These are phyloP conservation scores for Phytophthora macrochlamydospora DNA, from an alignment of 352 stramenopile genomes.

Conservation along the genomic window DNA sequence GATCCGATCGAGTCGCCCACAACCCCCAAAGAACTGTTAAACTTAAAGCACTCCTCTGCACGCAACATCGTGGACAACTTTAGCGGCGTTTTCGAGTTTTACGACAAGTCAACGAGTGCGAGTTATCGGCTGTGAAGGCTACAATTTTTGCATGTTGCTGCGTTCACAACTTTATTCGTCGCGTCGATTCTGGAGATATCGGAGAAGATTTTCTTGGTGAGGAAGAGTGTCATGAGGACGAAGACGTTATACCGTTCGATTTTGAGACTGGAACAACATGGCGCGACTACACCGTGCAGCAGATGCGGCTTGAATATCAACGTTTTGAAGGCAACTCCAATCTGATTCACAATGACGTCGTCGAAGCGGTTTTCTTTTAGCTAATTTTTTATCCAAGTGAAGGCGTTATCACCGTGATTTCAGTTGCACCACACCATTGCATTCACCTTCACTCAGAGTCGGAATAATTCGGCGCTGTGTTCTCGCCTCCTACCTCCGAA, in stretches of 20 bases:
- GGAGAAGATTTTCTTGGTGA: slow-evolving; percentile 4
- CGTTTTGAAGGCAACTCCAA: not conserved
- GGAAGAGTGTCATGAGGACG: not conserved
- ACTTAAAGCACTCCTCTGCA: slow-evolving; percentile 12
- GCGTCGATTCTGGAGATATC: slow-evolving; percentile 2
- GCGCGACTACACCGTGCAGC: not conserved
- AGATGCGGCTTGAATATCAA: not conserved
- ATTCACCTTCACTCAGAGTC: no score
- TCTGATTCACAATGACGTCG: not conserved
- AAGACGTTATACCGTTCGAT: not conserved
- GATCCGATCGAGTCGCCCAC: not conserved
- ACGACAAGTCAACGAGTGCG: slow-evolving; percentile 3
- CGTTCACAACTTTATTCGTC: slow-evolving; percentile 14
- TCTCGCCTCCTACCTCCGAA: not conserved
- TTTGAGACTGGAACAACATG: not conserved
- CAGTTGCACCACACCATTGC: not conserved
- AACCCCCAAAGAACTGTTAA: slow-evolving; percentile 24
- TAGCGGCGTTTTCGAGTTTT: slow-evolving; percentile 17
- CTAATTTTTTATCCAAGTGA: no score
- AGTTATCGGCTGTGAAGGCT: slow-evolving; percentile 2
- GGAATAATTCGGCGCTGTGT: not conserved
- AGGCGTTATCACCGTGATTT: not conserved
- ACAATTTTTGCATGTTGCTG: slow-evolving; percentile 7
- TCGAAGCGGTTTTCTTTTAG: no score
- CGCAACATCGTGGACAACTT: slow-evolving; percentile 18